Evolutionary conservation across 1,284 basidiomycete genomes (phyloP).

Genomic region (Naganishia albida): DNA sequence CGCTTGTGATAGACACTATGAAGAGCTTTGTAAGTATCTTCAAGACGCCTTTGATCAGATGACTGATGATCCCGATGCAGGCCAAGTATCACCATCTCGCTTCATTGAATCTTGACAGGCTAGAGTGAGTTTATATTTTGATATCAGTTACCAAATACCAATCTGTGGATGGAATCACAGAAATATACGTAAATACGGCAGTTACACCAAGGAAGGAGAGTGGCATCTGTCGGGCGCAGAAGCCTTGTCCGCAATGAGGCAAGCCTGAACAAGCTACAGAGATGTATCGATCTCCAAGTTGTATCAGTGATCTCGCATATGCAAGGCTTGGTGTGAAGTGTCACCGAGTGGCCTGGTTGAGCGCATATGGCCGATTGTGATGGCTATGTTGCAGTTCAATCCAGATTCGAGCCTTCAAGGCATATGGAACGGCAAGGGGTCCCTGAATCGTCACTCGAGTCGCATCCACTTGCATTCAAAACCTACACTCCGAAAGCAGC

Average conservation of each 20-base stretch:
- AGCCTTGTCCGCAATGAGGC: slow-evolving; percentile 16
- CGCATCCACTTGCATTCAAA: no score
- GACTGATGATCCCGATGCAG: background rate
- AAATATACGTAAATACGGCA: slow-evolving; percentile 23
- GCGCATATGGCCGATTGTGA: no score
- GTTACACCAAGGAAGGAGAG: slow-evolving; percentile 22
- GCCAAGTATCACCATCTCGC: slow-evolving; percentile 23
- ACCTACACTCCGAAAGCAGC: no score
- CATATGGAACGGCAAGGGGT: no score
- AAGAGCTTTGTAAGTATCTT: slow-evolving; percentile 17
- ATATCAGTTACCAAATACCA: background rate
- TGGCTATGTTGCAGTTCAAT: no score
- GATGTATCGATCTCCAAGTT: background rate
- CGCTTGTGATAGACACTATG: slow-evolving; percentile 25
- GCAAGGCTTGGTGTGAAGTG: no score
- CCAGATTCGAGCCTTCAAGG: no score
- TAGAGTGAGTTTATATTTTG: slow-evolving; percentile 8
- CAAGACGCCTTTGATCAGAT: no score
- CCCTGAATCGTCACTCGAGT: no score
- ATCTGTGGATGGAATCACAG: background rate
- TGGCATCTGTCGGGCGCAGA: slow-evolving; percentile 24
- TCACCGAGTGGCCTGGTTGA: no score
- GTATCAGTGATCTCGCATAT: background rate
- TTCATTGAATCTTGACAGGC: slow-evolving; percentile 10
- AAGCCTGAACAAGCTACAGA: slow-evolving; percentile 4